Evolutionary conservation across 495 filamentous ascomycete species (phyloP).

Genomic region (Beverwykella pulmonaria): DNA sequence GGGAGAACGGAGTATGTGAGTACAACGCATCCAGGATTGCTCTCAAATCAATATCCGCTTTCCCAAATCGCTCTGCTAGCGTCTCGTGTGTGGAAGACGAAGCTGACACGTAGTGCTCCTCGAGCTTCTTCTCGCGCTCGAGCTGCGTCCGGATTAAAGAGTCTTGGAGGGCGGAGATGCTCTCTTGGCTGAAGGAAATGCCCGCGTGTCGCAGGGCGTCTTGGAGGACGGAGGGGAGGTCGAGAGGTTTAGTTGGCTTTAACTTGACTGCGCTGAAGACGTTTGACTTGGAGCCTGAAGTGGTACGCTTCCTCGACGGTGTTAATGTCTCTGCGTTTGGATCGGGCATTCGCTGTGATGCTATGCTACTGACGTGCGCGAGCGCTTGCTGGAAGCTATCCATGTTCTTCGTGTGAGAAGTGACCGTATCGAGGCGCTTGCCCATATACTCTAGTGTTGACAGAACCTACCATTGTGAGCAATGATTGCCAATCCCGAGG

Average conservation of each 20-base stretch:
- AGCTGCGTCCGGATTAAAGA: conserved; percentile 12
- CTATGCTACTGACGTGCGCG: conserved; percentile 10
- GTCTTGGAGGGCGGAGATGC: conserved; percentile 14
- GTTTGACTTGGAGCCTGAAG: conserved; percentile 18
- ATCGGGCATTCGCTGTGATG: conserved; percentile 1
- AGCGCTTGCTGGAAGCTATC: conserved; percentile 30
- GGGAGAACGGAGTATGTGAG: conserved; percentile 18
- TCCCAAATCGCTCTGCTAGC: conserved; percentile 18
- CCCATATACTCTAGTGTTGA: conserved; percentile 35
- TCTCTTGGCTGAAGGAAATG: conserved; percentile 24
- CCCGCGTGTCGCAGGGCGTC: conserved; percentile 30
- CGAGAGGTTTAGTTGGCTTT: conserved; percentile 21
- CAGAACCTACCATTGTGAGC: conserved; percentile 21
- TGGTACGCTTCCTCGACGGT: conserved; percentile 7
- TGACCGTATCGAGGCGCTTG: conserved; percentile 30
- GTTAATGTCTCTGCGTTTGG: conserved; percentile 3
- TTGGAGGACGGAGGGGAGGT: conserved; percentile 22
- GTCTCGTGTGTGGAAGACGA: conserved; percentile 6
- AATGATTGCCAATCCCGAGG: not conserved
- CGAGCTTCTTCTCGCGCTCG: conserved; percentile 26
- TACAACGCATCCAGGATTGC: conserved; percentile 25
- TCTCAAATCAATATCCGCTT: conserved; percentile 21
- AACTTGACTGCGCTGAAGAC: conserved; percentile 19
- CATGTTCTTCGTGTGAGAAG: conserved; percentile 11
- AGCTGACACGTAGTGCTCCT: conserved; percentile 16